phyloP scores from a whole-genome alignment of 1,284 basidiomycete genomes.

The Mycocalia duriaeana region DNA sequence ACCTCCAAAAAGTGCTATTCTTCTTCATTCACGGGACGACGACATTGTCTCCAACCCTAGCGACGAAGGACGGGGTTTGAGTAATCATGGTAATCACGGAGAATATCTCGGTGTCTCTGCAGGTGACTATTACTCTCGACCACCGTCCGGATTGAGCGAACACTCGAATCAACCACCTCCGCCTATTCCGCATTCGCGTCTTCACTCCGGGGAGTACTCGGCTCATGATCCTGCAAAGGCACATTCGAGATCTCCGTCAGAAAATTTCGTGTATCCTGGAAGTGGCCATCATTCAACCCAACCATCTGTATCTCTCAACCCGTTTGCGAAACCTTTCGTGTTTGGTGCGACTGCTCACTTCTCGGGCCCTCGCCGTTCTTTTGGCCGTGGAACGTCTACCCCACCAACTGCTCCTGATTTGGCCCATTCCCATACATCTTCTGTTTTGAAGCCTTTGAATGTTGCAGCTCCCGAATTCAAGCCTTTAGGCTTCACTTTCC shows the following conservation, averaged over 20 bases:
- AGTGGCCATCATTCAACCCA: conserved; percentile 12
- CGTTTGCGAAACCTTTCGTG: conserved; percentile 75
- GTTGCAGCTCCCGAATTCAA: conserved; percentile 77
- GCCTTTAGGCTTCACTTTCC: conserved; percentile 69
- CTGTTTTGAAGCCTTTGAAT: conserved; percentile 65
- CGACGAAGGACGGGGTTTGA: conserved; percentile 53
- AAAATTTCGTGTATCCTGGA: conserved; percentile 16
- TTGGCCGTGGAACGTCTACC: conserved; percentile 18
- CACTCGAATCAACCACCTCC: conserved; percentile 46
- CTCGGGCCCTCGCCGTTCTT: conserved; percentile 23
- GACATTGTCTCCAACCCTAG: conserved; percentile 81
- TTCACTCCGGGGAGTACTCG: conserved; percentile 55
- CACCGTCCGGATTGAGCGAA: conserved; percentile 5
- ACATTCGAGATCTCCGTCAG: conserved; percentile 55
- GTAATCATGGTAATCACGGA: conserved; percentile 32
- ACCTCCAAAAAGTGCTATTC: conserved; percentile 51
- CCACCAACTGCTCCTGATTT: conserved; percentile 31
- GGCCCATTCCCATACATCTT: conserved; percentile 54
- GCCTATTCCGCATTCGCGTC: conserved; percentile 62
- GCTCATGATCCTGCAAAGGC: conserved; percentile 55
- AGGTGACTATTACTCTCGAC: conserved; percentile 24
- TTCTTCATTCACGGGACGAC: conserved; percentile 40
- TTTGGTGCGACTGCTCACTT: conserved; percentile 44
- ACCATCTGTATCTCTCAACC: conserved; percentile 50
- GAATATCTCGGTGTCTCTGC: conserved; percentile 40